Percentiles rank a stretch among this genome's conserved stretches.
These are phyloP conservation scores for Chloroidium sp. DNA, from an alignment of 163 green algal genomes.

Conservation along the genomic window DNA sequence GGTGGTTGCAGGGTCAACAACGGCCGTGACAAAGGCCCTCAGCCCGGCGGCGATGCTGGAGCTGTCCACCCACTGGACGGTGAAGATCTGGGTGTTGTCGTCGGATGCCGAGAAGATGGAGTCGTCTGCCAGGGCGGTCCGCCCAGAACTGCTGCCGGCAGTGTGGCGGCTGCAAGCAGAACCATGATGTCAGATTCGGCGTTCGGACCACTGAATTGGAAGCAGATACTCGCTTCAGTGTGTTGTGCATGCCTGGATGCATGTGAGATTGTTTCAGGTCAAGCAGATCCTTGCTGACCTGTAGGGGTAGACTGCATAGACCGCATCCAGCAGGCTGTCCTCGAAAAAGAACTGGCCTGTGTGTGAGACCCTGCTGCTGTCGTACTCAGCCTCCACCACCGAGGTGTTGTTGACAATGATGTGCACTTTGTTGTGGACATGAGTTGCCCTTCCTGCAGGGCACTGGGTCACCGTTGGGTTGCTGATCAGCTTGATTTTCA, in stretches of 20 bases:
- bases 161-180: not conserved
- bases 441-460: not conserved
- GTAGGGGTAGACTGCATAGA: not conserved
- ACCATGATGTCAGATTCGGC: not conserved
- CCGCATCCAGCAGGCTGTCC: not conserved
- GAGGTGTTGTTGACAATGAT: too few species aligned
- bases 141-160: too few species aligned
- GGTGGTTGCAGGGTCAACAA: not conserved
- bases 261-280: not conserved
- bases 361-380: not conserved
- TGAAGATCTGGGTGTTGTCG: not conserved
- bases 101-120: not conserved
- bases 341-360: constrained; percentile 4
- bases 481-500: not conserved
- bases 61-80: not conserved
- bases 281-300: not conserved
- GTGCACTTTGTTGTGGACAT: not conserved
- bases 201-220: not conserved
- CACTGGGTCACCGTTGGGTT: not conserved
- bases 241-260: not conserved
- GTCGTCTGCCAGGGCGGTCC: not conserved
- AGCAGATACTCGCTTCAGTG: too few species aligned
- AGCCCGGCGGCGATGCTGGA: not conserved
- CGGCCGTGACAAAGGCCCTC: not conserved
- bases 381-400: too few species aligned